Conservation (phyloP, 2,329 filamentous ascomycete species). For the Shiraia bambusicola region DNA sequence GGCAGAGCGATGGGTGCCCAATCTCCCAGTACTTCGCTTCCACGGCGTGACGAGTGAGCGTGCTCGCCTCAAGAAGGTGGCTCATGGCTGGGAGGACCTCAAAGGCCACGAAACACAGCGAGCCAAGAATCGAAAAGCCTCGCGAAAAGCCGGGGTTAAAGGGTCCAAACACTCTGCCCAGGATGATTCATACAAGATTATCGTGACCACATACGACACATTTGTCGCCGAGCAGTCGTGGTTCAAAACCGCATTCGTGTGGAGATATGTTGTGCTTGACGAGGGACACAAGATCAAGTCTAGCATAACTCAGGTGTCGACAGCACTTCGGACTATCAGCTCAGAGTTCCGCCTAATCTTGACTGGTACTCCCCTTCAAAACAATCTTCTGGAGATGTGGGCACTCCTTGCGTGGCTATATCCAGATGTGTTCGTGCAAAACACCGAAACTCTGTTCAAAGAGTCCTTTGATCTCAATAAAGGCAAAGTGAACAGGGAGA, state of each 20-base stretch:
- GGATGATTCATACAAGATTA: slow-evolving; percentile 51
- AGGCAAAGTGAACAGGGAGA: slow-evolving; percentile 55
- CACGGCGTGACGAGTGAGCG: slow-evolving; percentile 85
- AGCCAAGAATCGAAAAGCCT: slow-evolving; percentile 83
- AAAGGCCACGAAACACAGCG: slow-evolving; percentile 60
- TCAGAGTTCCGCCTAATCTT: slow-evolving; percentile 54
- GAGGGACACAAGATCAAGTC: slow-evolving; percentile 99
- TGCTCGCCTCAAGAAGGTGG: slow-evolving; percentile 65
- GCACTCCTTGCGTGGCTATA: slow-evolving; percentile 60
- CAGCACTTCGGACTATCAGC: slow-evolving; percentile 46
- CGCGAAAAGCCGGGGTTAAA: slow-evolving; percentile 69
- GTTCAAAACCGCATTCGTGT: slow-evolving; percentile 90
- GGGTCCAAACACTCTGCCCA: slow-evolving; percentile 33
- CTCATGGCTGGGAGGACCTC: slow-evolving; percentile 48
- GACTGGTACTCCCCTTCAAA: slow-evolving; percentile 60
- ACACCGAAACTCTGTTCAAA: slow-evolving; percentile 55
- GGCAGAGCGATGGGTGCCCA: slow-evolving; percentile 96
- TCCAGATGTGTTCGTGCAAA: slow-evolving; percentile 57
- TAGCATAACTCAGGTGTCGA: slow-evolving; percentile 49
- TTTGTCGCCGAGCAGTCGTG: slow-evolving; percentile 96
- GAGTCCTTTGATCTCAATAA: slow-evolving; percentile 59
- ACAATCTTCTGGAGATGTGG: slow-evolving; percentile 61
- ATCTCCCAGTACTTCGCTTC: slow-evolving; percentile 82
- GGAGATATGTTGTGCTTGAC: slow-evolving; percentile 99
- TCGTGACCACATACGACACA: slow-evolving; percentile 97